Percentiles rank a stretch among this genome's conserved stretches.
phyloP scores from a whole-genome alignment of 2,329 filamentous ascomycete genomes.

The Fusarium duplospermum region DNA sequence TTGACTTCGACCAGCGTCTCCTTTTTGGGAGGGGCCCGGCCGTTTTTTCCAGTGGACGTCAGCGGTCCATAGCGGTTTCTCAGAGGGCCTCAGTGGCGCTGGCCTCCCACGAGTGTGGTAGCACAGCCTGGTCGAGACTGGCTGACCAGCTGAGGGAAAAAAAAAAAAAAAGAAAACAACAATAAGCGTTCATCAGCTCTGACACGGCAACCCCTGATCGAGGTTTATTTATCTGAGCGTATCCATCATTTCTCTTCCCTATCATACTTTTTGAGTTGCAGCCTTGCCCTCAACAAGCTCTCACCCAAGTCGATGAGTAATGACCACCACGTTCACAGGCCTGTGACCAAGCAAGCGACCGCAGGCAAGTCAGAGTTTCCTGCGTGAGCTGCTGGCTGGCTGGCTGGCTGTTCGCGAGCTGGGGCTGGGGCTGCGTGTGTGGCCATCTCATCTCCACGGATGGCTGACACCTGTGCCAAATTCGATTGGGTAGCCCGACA shows the following conservation, averaged over 20 bases:
- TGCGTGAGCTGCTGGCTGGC: background rate
- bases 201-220: background rate
- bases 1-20: slow-evolving; percentile 22
- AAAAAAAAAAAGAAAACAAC: background rate
- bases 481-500: slow-evolving; percentile 28
- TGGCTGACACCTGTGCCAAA: slow-evolving; percentile 10
- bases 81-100: slow-evolving; percentile 7
- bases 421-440: background rate
- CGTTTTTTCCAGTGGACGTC: slow-evolving; percentile 15
- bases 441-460: slow-evolving; percentile 5
- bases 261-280: background rate
- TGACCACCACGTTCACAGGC: background rate
- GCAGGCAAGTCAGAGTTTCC: background rate
- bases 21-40: slow-evolving; percentile 19
- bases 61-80: slow-evolving; percentile 5
- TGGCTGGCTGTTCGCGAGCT: background rate
- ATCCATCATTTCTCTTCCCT: background rate
- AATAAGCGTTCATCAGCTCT: background rate
- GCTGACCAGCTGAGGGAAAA: background rate
- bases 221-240: background rate
- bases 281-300: background rate
- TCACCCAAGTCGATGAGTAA: background rate
- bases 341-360: background rate
- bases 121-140: background rate
- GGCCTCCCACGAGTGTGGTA: background rate